A percentile compares a stretch with the other conserved stretches of the same genome.
These are phyloP conservation scores for Striga asiatica DNA, from an alignment of 257 asterid genomes.

Conservation along the genomic window DNA sequence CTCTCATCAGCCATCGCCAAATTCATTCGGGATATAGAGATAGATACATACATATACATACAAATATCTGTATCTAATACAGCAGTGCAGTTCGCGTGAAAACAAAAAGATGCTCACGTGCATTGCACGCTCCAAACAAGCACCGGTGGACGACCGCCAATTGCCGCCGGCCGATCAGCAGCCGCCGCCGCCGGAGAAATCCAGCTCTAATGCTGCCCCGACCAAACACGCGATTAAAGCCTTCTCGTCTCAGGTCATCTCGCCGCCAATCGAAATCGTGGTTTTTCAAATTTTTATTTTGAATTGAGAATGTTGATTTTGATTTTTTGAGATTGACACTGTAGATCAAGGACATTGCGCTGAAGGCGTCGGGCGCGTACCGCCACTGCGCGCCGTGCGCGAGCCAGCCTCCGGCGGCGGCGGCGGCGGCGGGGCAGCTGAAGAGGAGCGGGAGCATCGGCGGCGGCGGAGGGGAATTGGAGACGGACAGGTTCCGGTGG, in stretches of 20 bases:
- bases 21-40: too few species aligned
- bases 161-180: conserved; percentile 28
- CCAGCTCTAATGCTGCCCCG: conserved; percentile 28
- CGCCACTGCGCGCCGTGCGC: conserved; percentile 74
- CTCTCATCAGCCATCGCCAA: not conserved
- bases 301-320: not conserved
- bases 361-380: conserved; percentile 96
- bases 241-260: conserved; percentile 72
- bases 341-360: conserved; percentile 88
- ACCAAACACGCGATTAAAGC: conserved; percentile 49
- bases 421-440: conserved; percentile 15
- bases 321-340: not conserved
- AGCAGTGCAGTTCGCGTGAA: too few species aligned
- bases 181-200: conserved; percentile 23
- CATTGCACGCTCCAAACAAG: conserved; percentile 80
- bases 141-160: conserved; percentile 16
- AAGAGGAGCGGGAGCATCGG: conserved; percentile 29
- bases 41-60: not conserved
- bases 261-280: not conserved
- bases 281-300: not conserved
- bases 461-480: conserved; percentile 33
- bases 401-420: conserved; percentile 24
- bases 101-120: conserved; percentile 80
- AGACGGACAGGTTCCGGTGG: conserved; percentile 70
- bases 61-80: not conserved